Percentiles rank a stretch among this genome's conserved stretches.
These are phyloP conservation scores for Pulveroboletus sp. DNA, from an alignment of 768 basidiomycete species.

Conservation along the genomic window DNA sequence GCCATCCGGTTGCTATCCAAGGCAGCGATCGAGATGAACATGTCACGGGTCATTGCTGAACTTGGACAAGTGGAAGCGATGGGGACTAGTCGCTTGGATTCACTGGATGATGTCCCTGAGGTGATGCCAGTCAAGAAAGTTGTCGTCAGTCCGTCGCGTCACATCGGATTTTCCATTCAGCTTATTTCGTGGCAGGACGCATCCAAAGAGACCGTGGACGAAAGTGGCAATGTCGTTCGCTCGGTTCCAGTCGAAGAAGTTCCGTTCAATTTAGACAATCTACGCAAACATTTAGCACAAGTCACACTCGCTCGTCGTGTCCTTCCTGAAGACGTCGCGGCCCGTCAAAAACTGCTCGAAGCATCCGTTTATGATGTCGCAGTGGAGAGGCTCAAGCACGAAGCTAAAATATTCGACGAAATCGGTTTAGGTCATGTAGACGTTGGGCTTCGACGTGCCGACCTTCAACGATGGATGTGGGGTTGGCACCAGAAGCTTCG, in stretches of 20 bases:
- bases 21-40: constrained; percentile 54
- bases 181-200: not conserved
- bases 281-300: constrained; percentile 65
- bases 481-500: constrained; percentile 70
- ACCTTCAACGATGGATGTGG: constrained; percentile 72
- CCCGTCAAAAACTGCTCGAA: constrained; percentile 80
- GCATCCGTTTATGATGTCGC: constrained; percentile 85
- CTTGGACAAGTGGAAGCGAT: constrained; percentile 53
- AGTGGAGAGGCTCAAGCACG: constrained; percentile 54
- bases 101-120: constrained; percentile 51
- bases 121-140: constrained; percentile 48
- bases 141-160: constrained; percentile 23
- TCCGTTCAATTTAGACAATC: constrained; percentile 71
- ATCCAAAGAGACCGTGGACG: constrained; percentile 19
- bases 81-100: constrained; percentile 38
- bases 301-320: constrained; percentile 61
- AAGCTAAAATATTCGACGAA: constrained; percentile 53
- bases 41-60: constrained; percentile 41
- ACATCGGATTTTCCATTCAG: not conserved
- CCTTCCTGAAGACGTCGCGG: constrained; percentile 60
- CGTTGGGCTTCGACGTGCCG: constrained; percentile 40
- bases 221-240: constrained; percentile 17
- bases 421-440: constrained; percentile 51
- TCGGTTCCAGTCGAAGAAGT: constrained; percentile 36
- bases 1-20: constrained; percentile 54